Evolutionary conservation across 2,329 filamentous ascomycete species (phyloP), one percentile per base, ranked within the genome.

Genomic region (Myriosclerotinia curreyana): DNA sequence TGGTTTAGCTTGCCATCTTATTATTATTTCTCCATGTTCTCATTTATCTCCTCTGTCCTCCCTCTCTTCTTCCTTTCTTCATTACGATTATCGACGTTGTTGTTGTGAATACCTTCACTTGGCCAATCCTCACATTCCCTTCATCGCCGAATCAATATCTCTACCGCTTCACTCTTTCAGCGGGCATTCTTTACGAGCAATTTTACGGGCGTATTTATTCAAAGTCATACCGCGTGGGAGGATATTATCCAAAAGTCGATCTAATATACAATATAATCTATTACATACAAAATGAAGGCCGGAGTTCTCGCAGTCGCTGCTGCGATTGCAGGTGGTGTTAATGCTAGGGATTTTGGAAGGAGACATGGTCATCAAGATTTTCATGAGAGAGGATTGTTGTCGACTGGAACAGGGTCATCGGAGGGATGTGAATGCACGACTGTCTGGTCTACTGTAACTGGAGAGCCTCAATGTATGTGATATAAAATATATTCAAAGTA

Each of bases 91-190:
- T 59, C 58, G 61, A 53, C 46, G 50, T 56, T 62, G 42, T 49
- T 66, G 49, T 63, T 65, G 36, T 54, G 48, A 64, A 66, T 63
- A 56, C 38, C 60, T 62, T 56, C 60, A 56, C 48, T 61, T 81
- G 81, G 78, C 80, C 80, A 77, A 79, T 78, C 78, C 79, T 55
- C 78, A 78, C 76, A 78, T 75, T 71, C 72, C 65, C 75, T 77
- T 74, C 77, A 79, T 81, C 58, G 28, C 20, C 81, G 82, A 80
- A 77, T 79, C 78, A 74, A 79, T 79, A 72, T 75, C 50, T 61
- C 78, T 74, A 88, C 87, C 87, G 88, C 88, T 91, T 91, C 89
- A 91, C 86, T 91, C 90, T 77, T 92, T 93, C 80, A 92, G 90
- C 90, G 89, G 90, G 85, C 88, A 86, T 81, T 90, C 87, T 69